Conservation (phyloP, 352 stramenopile species). For the Phytophthora multivora region DNA sequence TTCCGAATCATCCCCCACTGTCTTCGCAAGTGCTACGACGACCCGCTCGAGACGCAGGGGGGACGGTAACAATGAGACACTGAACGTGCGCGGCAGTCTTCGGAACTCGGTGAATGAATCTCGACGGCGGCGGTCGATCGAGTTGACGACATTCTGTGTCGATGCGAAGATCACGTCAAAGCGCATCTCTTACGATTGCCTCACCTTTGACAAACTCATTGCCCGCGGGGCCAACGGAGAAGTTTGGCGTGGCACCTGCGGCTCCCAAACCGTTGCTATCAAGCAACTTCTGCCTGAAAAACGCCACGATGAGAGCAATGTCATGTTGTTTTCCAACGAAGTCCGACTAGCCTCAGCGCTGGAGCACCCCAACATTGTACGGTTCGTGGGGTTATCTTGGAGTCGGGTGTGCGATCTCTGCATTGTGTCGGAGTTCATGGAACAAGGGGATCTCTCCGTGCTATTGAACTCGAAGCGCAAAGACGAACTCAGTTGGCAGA, state of each 20-base stretch:
- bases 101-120: constrained; percentile 25
- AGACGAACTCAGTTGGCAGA: constrained; percentile 37
- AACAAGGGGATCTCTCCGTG: constrained; percentile 53
- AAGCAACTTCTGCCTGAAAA: constrained; percentile 67
- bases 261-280: constrained; percentile 52
- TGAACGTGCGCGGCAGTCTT: not conserved
- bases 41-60: constrained; percentile 17
- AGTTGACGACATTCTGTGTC: constrained; percentile 42
- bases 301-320: constrained; percentile 36
- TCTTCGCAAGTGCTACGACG: constrained; percentile 25
- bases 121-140: constrained; percentile 31
- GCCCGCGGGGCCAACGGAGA: constrained; percentile 59
- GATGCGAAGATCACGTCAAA: constrained; percentile 56
- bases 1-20: constrained; percentile 21
- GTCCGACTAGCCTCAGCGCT: constrained; percentile 53
- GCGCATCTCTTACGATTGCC: constrained; percentile 43
- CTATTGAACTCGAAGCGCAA: constrained; percentile 53
- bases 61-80: not conserved
- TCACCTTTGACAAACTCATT: constrained; percentile 50
- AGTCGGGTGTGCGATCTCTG: constrained; percentile 51
- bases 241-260: constrained; percentile 59
- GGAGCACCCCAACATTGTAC: constrained; percentile 71
- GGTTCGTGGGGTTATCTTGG: constrained; percentile 70
- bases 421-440: constrained; percentile 70
- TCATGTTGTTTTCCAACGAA: constrained; percentile 61